Evolutionary conservation across 768 basidiomycete species (phyloP).

Genomic region (Boletellus emodensis): DNA sequence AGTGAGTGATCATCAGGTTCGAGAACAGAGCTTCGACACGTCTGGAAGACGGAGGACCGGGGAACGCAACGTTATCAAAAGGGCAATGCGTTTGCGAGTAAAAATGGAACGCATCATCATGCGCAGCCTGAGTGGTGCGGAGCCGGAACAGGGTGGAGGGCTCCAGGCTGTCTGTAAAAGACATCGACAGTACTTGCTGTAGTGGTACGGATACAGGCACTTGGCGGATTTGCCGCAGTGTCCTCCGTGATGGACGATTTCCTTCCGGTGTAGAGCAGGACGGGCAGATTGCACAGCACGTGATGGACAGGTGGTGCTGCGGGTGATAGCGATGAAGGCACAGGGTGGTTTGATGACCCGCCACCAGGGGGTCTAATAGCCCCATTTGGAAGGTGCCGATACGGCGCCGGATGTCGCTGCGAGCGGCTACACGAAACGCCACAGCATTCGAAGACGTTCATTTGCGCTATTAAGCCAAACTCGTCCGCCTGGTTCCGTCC

Average conservation of each 20-base stretch:
- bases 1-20: neutral
- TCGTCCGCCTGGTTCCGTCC: constrained; percentile 12
- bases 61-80: neutral
- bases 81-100: no score
- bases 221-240: no score
- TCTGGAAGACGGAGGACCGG: neutral
- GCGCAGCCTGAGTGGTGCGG: no score
- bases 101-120: no score
- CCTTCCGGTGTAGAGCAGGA: no score
- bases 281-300: neutral
- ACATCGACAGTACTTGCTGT: no score
- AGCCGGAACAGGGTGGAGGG: no score
- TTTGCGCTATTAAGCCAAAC: constrained; percentile 19
- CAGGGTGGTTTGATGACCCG: constrained; percentile 3
- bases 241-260: no score
- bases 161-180: no score
- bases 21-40: neutral
- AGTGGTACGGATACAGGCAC: no score
- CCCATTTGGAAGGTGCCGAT: neutral
- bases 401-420: neutral
- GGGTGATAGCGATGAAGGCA: neutral
- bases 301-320: neutral
- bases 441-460: constrained; percentile 8
- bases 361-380: constrained; percentile 1
- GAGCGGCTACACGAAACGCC: constrained; percentile 9